Evolutionary conservation across 2,329 filamentous ascomycete genomes (phyloP).

Genomic region (Curvularia spicifera): DNA sequence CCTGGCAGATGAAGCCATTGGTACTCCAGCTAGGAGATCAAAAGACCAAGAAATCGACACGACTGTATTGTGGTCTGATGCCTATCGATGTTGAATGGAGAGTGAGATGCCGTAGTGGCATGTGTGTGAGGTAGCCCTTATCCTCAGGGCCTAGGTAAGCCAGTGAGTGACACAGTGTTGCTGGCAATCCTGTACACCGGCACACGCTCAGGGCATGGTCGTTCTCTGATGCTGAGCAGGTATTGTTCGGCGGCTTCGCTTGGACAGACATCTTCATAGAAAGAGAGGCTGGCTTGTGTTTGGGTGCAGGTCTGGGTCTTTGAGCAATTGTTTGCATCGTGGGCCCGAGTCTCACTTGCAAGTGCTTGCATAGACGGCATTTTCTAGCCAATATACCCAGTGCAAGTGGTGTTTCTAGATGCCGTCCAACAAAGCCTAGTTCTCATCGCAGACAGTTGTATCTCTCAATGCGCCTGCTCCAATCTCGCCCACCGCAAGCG

Average conservation of each 20-base stretch:
- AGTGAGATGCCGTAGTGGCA: no score
- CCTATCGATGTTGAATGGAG: no score
- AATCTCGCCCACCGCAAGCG: neutral
- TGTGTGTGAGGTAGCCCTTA: no score
- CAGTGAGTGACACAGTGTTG: no score
- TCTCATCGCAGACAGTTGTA: neutral
- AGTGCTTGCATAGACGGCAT: neutral
- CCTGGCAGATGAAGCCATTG: no score
- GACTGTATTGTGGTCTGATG: no score
- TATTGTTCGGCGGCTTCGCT: neutral
- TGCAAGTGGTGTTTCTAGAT: neutral
- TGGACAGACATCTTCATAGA: no score
- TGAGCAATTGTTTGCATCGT: neutral
- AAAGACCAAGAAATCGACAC: no score
- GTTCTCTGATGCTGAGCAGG: neutral
- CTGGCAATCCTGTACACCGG: no score
- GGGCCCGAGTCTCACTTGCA: neutral
- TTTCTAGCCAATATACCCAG: neutral
- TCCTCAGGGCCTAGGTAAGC: no score
- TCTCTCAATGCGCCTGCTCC: neutral
- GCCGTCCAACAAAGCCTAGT: no score
- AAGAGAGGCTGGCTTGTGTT: neutral
- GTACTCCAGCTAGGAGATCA: no score
- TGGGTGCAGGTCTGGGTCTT: neutral
- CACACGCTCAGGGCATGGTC: neutral